Base-by-base conservation (phyloP, 2,329 filamentous ascomycete genomes). In the Botrytis deweyae region DNA sequence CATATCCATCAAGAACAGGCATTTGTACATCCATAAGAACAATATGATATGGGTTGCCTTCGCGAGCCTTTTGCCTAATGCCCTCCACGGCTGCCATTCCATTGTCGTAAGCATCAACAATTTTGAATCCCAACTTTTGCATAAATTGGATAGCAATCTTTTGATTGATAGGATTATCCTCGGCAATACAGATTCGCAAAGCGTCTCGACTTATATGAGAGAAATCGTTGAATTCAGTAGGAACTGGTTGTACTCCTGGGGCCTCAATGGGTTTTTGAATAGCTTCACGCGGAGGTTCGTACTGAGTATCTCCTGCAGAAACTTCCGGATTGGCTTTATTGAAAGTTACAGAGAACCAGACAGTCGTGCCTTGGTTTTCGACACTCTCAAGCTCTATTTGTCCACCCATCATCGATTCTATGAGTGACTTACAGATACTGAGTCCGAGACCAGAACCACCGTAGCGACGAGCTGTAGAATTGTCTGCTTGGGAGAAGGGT, bases 11-110 rank as follows among this genome's bases (percentile, higher is more conserved):
- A 14, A 97, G 88, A 5, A 97, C 90, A 0, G 95, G 95, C 95
- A 98, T 98, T 83, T 97, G 94, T 5, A 97, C 94, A 81, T 98
- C 95, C 95, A 98, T 98, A 63, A 98, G 87, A 59, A 97, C 91
- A 46, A 98, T 88, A 79, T 98, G 94, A 83, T 97, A 98, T 0
- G 94, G 95, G 14, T 86, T 86, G 1, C 91, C 91, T 76, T 93
- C 91, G 63, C 85, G 86, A 5, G 92, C 92, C 76, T 91, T 92
- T 74, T 90, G 91, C 14, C 92, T 90, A n/a, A 98, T 84, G 0
- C 93, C 95, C 79, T 97, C 93, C 22, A 97, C 92, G 0, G 95
- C 94, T 83, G 95, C 93, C 75, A 92, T 87, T 0, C 95, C 95
- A 81, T 98, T 97, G 76, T 94, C 93, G 80, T 94, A 98, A 0